phyloP scores from a whole-genome alignment of 371 early-diverging fungal genomes.

The Homolaphlyctis polyrhiza region DNA sequence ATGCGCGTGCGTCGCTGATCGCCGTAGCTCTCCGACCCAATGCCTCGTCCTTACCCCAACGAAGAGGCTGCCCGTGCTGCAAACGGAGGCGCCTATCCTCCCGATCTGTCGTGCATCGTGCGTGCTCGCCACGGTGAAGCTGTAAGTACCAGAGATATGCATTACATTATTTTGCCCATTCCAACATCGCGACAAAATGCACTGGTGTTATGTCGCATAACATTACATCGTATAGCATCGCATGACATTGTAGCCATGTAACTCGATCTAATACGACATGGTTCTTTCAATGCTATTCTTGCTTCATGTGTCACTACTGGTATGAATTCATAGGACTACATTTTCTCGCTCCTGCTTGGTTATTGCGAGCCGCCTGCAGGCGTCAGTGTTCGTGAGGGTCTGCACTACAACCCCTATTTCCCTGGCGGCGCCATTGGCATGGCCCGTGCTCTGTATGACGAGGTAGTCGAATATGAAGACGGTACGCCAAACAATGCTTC shows the following conservation, averaged over 20 bases:
- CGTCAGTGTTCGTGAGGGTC: conserved; percentile 88
- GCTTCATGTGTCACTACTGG: not conserved
- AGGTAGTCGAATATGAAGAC: conserved; percentile 94
- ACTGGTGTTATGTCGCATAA: too few species aligned
- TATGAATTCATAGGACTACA: conserved; percentile 72
- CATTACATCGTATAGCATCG: too few species aligned
- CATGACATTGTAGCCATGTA: not conserved
- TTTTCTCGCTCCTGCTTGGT: conserved; percentile 92
- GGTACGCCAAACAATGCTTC: conserved; percentile 96
- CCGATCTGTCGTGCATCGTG: conserved; percentile 92
- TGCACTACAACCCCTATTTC: conserved; percentile 98
- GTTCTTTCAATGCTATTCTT: not conserved
- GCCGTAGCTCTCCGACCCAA: conserved; percentile 81
- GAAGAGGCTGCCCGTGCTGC: conserved; percentile 95
- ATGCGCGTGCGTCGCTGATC: too few species aligned
- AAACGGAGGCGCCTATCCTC: conserved; percentile 94
- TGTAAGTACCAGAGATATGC: conserved; percentile 32
- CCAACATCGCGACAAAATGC: too few species aligned
- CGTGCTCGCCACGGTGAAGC: conserved; percentile 94
- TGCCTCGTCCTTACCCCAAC: conserved; percentile 93
- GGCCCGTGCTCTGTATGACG: conserved; percentile 93
- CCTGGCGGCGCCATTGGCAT: conserved; percentile 98
- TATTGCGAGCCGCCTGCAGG: conserved; percentile 96
- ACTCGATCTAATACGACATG: not conserved
- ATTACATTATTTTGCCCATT: too few species aligned